Base-by-base conservation (phyloP, 108 stramenopile genomes). In the Skeletonema potamos region DNA sequence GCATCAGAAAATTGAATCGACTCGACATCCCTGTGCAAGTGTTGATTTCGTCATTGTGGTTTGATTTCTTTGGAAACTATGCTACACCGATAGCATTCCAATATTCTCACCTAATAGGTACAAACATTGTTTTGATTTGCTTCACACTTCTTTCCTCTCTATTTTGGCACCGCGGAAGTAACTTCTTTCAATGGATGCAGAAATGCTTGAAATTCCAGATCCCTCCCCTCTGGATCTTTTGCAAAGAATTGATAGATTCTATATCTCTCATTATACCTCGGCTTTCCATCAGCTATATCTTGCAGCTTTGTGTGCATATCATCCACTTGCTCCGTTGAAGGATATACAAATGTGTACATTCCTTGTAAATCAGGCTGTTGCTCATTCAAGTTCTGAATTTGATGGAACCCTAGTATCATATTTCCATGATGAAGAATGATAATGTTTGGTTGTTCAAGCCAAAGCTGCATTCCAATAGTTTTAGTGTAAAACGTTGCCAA, bases 181-280 rank as follows among this genome's bases (percentile, higher is more conserved):
- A 68, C 74, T 29, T 58, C 58, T 22, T 24, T 27, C 30, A 75
- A 48, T 22, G 74, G 68, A 58, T 75, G 79, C 39, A 81, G 44
- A 44, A 81, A 81, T 15, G 79, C 79, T 28, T 81, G 79, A 59
- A 81, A 81, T 48, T 81, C 79, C 20, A 81, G 62, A 12, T 62
- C 27, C 8, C 79, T 56, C 3, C 79, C 79, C 67, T 81, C 79
- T 22, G 75, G 75, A 76, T 69, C 82, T 54, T 64, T 55, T 44
- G 82, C 82, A 66, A 83, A 79, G 46, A 80, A 77, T 69, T 77
- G 76, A 77, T 82, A 74, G 18, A 74, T 74, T 58, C 34, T 29
- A 54, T 74, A 74, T 32, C 60, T 55, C n/a, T 63, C 63, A 60
- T 82, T 76, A 30, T 68, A 24, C 27, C 69, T 70, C 27, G 74